phyloP scores from a whole-genome alignment of 2,329 filamentous ascomycete genomes.

The Penicillium brevicompactum region DNA sequence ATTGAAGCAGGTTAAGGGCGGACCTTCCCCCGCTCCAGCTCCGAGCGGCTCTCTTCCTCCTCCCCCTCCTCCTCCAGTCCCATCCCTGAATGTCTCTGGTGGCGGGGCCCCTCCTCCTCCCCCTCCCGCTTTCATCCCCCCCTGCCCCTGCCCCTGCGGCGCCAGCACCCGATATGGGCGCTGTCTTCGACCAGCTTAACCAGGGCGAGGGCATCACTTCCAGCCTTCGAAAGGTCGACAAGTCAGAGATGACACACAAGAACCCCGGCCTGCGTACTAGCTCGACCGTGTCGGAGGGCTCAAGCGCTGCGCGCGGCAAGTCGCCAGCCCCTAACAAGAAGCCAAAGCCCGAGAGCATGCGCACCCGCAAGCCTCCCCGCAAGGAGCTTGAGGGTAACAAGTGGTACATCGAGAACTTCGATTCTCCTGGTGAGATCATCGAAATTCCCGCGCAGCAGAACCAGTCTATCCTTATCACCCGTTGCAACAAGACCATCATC shows the following conservation, averaged over 20 bases:
- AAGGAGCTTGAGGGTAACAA: conserved; percentile 86
- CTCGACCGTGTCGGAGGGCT: conserved; percentile 67
- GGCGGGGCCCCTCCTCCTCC: conserved; percentile 65
- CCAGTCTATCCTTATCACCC: conserved; percentile 89
- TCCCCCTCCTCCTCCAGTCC: conserved; percentile 53
- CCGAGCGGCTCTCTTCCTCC: conserved; percentile 48
- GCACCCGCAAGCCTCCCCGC: conserved; percentile 76
- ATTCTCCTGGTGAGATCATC: conserved; percentile 72
- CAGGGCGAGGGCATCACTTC: conserved; percentile 85
- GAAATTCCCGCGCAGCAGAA: conserved; percentile 79
- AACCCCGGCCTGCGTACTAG: conserved; percentile 81
- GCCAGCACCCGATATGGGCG: conserved; percentile 67
- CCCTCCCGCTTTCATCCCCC: conserved; percentile 67
- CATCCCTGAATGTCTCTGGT: conserved; percentile 51
- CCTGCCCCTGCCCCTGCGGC: conserved; percentile 50
- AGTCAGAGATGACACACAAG: conserved; percentile 97
- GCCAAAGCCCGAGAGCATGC: conserved; percentile 83
- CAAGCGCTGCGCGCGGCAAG: conserved; percentile 60
- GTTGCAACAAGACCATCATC: conserved; percentile 87
- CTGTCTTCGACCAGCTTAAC: conserved; percentile 91
- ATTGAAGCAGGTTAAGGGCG: conserved; percentile 59
- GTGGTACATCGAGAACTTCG: conserved; percentile 95
- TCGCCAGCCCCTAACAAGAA: conserved; percentile 87
- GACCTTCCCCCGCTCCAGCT: conserved; percentile 36
- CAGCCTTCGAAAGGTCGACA: conserved; percentile 88